Evolutionary conservation across 2,329 filamentous ascomycete species (phyloP), one percentile per base, ranked within the genome.

Genomic region (Botrytis pseudocinerea): DNA sequence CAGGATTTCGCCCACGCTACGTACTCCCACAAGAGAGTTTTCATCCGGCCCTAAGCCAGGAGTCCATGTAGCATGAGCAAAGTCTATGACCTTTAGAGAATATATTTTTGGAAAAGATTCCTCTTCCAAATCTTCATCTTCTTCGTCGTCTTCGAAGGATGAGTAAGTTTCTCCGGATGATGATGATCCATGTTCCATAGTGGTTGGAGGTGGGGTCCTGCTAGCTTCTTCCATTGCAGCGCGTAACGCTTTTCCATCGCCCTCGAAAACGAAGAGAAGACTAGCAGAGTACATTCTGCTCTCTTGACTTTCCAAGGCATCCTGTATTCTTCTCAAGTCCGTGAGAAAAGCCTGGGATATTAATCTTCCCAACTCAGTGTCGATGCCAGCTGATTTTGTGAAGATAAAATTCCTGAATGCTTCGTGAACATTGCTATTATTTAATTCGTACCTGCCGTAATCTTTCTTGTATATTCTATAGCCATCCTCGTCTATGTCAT

Each of bases 31-130:
- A 46, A 98, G 85, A 22, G 88, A 84, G 80, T 98, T 98, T 83
- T 97, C 91, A 81, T 99, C 96, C 0, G 92, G 91, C 0, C 95
- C 95, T 78, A 92, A 83, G 1, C 94, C 93, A 0, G 93, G 92
- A 1, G 90, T 92, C 91, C 79, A 98, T 68, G 86, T 84, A 18
- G 96, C 96, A 82, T 99, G 96, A 1, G 96, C 96, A 86, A 99
- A 99, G 82, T 99, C 96, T 78, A 99, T 99, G 76, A 99, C 86
- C 80, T 95, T 96, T 68, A 98, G 86, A 20, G 90, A 88, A 79
- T 92, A 93, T 61, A 97, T 88, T 78, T 91, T 91, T 0, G 92
- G 92, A 18, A 82, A 80, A 74, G 83, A 80, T 69, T 87, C 85
- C 63, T 85, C 83, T 4, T 89, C 87, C 2, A 90, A 87, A 0